Evolutionary conservation across 2,329 filamentous ascomycete genomes (phyloP), one percentile per base, ranked within the genome.

Genomic region (Trichoderma lentiforme): DNA sequence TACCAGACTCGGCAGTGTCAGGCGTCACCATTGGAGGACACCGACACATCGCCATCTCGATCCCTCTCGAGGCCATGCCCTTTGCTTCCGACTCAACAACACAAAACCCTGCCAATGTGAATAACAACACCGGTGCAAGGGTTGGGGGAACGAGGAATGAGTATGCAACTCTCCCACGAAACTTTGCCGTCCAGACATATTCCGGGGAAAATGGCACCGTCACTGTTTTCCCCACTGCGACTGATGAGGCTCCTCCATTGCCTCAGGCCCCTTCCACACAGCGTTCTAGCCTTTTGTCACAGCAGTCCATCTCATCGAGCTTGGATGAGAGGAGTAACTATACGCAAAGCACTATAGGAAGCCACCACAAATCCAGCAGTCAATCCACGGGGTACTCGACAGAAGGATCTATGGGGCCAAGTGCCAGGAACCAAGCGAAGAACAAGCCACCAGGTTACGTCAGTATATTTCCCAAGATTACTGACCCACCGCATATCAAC

Each of bases 31-130:
- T 79, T 7, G 84, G 81, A 3, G 88, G 88, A 1, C 82, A 88
- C 76, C 83, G 86, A 5, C 86, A 90, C 75, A 89, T 90, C 74
- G 87, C 88, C 72, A 90, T 90, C 66, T 89, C 88, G 0, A 89
- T 90, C 58, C 88, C 88, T 1, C 72, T 85, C 14, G 83, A 88
- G 74, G 80, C 87, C 71, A 84, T 83, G 6, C 83, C 86, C 26
- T 79, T 85, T 57, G 82, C 81, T 3, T 73, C 75, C 43, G 75
- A 74, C 36, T 76, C 77, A 24, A 76, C 77, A 61, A 78, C 80
- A 7, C 81, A 83, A 71, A 80, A 81, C 70, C 80, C 81, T 12
- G 75, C 81, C 18, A 78, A 77, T 51, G 73, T 69, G 74, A 36
- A 69, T 75, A 15, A 74, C 74, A 39, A 70, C 7, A 24, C 26